phyloP scores from a whole-genome alignment of 1,284 basidiomycete genomes.

The Xanthoconium separans region DNA sequence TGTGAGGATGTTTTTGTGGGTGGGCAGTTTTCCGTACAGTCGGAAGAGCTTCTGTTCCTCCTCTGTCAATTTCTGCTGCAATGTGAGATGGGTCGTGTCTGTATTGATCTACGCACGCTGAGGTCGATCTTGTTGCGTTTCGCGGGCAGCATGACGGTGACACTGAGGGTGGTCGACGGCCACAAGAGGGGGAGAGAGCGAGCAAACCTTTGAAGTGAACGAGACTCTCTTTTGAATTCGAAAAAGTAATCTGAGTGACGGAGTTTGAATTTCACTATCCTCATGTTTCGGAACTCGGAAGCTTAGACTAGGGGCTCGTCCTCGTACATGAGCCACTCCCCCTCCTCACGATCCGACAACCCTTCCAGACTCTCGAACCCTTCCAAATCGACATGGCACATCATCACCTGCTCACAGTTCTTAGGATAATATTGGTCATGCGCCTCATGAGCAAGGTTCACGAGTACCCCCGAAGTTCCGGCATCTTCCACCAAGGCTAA shows the following conservation, averaged over 20 bases:
- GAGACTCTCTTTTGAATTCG: conserved; percentile 12
- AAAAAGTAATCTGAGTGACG: conserved; percentile 29
- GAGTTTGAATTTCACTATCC: conserved; percentile 18
- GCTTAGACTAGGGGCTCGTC: conserved; percentile 14
- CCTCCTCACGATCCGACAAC: conserved; percentile 6
- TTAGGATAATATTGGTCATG: conserved; percentile 6
- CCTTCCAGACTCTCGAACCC: conserved; percentile 14
- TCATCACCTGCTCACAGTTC: conserved; percentile 17
- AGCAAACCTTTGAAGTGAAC: conserved; percentile 12
- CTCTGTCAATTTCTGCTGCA: conserved; percentile 72
- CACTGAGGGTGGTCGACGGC: conserved; percentile 18
- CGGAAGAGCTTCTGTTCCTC: conserved; percentile 95
- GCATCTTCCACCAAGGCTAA: conserved; percentile 20
- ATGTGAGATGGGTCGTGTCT: not conserved
- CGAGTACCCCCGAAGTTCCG: conserved; percentile 8
- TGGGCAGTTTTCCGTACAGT: conserved; percentile 92
- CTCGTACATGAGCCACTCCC: conserved; percentile 19
- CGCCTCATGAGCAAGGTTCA: conserved; percentile 1
- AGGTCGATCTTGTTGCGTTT: conserved; percentile 91
- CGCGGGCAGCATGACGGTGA: conserved; percentile 69
- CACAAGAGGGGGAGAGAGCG: conserved; percentile 30
- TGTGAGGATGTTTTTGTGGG: conserved; percentile 87
- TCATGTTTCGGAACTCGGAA: conserved; percentile 31
- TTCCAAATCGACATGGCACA: conserved; percentile 3
- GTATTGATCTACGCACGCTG: conserved; percentile 55